Evolutionary conservation across 108 stramenopile genomes (phyloP).

Genomic region (Licmophora abbreviata): DNA sequence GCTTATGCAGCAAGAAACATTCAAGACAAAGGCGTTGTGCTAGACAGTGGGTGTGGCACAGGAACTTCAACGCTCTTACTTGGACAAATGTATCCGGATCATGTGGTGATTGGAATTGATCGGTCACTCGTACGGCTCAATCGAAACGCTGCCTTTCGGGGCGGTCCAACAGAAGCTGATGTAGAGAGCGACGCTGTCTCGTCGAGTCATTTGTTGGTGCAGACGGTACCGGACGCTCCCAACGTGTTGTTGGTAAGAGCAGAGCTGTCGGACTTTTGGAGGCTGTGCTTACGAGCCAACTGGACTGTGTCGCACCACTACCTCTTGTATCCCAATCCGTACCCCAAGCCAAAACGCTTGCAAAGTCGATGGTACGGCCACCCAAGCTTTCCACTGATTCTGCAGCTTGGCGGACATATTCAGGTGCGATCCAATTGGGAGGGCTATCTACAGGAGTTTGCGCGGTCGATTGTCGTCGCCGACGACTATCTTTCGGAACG

Average conservation of each 20-base stretch:
- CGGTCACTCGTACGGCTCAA: constrained; percentile 68
- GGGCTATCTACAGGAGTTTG: constrained; percentile 70
- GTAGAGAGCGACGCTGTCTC: constrained; percentile 1
- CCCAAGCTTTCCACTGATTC: constrained; percentile 73
- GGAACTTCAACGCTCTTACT: constrained; percentile 51
- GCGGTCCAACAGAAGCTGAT: constrained; percentile 3
- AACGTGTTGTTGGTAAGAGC: constrained; percentile 70
- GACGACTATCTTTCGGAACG: constrained; percentile 1
- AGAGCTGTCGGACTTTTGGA: constrained; percentile 83
- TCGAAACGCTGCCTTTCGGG: constrained; percentile 13
- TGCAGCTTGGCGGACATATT: constrained; percentile 22
- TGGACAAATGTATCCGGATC: constrained; percentile 52
- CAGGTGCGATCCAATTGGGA: constrained; percentile 75
- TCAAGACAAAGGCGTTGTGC: constrained; percentile 18
- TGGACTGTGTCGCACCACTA: constrained; percentile 49
- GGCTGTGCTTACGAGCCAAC: constrained; percentile 22
- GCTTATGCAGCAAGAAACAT: no score
- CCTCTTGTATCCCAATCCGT: constrained; percentile 89
- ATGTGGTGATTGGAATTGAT: constrained; percentile 77
- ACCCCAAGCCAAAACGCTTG: constrained; percentile 73
- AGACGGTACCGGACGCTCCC: no score
- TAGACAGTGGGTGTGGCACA: constrained; percentile 90
- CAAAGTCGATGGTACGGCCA: constrained; percentile 82
- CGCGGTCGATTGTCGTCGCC: constrained; percentile 16
- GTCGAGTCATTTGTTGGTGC: constrained; percentile 8